Evolutionary conservation across 2,329 filamentous ascomycete species (phyloP), one percentile per base, ranked within the genome.

Genomic region (Rhytidhysteron rufulum): DNA sequence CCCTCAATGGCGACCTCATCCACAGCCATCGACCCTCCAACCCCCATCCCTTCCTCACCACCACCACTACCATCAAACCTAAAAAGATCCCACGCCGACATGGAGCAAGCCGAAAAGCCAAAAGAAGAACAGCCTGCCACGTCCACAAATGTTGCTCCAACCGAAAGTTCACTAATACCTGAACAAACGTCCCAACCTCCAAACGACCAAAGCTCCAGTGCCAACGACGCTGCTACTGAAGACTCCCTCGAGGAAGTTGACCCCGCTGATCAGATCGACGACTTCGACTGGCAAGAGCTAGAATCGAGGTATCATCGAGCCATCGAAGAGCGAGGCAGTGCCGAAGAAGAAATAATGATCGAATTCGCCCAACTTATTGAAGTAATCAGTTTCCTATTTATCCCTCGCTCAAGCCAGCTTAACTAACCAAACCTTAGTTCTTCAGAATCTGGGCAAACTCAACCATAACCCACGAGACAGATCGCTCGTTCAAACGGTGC

Each of bases 231-330:
- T n/a, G 39, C 17, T 3, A 11, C 21, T 10, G 15, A 42, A 38
- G 22, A 49, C 16, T 17, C 32, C 4, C 38, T 43, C 8, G 38
- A 48, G 19, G 40, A 44, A 5, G 41, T 43, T 7, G 57, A 62
- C 18, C 59, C 62, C 7, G 56, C 54, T 5, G 45, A 55, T 7
- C 40, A 42, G 20, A 55, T 87, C 44, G 65, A 69, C 33, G 39
- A 67, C 56, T 88, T 86, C 55, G 80, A 90, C 64, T 95, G 89
- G 89, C 72, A 82, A 3, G 77, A 83, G n/a, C 82, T 95, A 22
- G 76, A 89, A 62, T 58, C 70, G 1, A 78, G 80, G 31, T 95
- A 89, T 52, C 74, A 83, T 43, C 68, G 77, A 38, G 80, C 80
- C 15, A 77, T 95, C 53, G 66, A 71, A 11, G 73, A 82, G 30